These are phyloP conservation scores for Solanum hybrid DNA, from an alignment of 305 asterid species.

Conservation along the genomic window DNA sequence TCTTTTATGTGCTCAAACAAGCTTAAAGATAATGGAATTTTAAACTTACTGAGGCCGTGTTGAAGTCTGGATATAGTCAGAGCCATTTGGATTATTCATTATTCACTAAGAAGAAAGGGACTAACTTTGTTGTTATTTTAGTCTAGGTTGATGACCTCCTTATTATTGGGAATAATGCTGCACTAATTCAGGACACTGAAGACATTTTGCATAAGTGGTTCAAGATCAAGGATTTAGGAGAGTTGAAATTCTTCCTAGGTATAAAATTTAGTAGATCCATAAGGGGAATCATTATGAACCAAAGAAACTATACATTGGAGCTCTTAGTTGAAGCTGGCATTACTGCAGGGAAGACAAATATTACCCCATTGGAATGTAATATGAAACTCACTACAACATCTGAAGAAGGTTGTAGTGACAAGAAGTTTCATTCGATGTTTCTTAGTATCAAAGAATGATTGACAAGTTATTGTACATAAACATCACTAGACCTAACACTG, in stretches of 20 bases:
- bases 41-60: neutral
- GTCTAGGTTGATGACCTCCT: neutral
- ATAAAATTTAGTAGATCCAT: neutral
- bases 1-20: neutral
- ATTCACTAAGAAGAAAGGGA: neutral
- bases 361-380: neutral
- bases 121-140: neutral
- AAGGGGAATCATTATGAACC: neutral
- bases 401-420: neutral
- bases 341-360: neutral
- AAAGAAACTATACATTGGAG: neutral
- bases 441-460: neutral
- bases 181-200: neutral
- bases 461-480: neutral
- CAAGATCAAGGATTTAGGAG: neutral
- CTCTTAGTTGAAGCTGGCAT: neutral
- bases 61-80: neutral
- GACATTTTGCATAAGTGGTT: neutral
- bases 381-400: neutral
- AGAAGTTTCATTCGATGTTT: neutral
- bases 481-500: neutral
- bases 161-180: neutral
- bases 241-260: neutral
- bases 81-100: neutral
- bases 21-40: neutral